A percentile compares a stretch with the other conserved stretches of the same genome.
Conservation (phyloP, 2,329 filamentous ascomycete species). For the Aspergillus latus region DNA sequence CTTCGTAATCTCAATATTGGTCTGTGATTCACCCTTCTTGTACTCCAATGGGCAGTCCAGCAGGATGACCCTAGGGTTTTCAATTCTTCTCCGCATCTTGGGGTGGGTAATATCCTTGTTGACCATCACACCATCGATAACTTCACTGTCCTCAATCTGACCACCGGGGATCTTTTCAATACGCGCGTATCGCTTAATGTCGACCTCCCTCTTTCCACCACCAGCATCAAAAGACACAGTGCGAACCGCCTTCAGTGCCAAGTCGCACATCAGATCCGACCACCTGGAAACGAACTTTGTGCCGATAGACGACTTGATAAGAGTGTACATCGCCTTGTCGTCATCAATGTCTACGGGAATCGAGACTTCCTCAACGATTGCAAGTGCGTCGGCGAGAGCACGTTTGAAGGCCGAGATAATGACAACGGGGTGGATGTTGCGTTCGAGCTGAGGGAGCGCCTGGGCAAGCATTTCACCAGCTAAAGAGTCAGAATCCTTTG, state of each 20-base stretch:
- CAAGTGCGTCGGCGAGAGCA: constrained; percentile 86
- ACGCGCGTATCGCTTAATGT: constrained; percentile 97
- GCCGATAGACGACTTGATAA: constrained; percentile 96
- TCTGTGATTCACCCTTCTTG: constrained; percentile 99
- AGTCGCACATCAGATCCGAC: constrained; percentile 92
- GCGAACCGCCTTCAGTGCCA: constrained; percentile 89
- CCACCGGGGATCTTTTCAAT: constrained; percentile 97
- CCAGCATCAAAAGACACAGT: constrained; percentile 89
- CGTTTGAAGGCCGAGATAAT: constrained; percentile 98
- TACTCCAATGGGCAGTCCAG: constrained; percentile 97
- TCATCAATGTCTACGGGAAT: constrained; percentile 88
- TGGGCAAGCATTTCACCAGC: constrained; percentile 96
- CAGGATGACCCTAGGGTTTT: constrained; percentile 90
- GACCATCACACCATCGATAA: constrained; percentile 96
- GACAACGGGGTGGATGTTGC: constrained; percentile 97
- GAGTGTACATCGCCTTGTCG: constrained; percentile 89
- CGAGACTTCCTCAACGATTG: constrained; percentile 91
- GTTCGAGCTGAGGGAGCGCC: constrained; percentile 93
- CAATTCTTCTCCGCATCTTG: constrained; percentile 96
- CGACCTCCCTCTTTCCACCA: constrained; percentile 89
- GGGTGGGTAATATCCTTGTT: constrained; percentile 99
- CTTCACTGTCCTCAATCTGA: constrained; percentile 94
- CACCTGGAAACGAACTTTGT: constrained; percentile 97
- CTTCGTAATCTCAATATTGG: constrained; percentile 97
- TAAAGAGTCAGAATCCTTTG: constrained; percentile 40